Base-by-base conservation (phyloP, 1,139 yeast genomes). In the Blastobotrys petasosporus region DNA sequence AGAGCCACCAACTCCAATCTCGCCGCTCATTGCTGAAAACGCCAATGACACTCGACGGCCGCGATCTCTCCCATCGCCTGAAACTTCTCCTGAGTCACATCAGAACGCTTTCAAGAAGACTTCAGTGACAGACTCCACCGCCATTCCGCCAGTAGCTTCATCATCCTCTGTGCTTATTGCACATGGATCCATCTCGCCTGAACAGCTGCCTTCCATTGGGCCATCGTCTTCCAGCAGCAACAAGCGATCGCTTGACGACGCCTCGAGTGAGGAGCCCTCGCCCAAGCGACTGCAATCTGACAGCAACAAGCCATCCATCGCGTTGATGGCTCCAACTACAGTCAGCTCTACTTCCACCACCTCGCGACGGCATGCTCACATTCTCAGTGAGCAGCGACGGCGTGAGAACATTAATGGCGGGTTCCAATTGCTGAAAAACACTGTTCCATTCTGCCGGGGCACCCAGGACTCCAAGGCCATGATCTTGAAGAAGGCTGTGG, bases 371-470 rank as follows among this genome's bases (percentile, higher is more conserved):
- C 64, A 63, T 44, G 67, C 65, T 8, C 75, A 71, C 53, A 71
- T 70, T 44, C 60, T 69, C 32, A 68, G 73, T 3, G 75, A 71
- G 51, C 75, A 71, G 53, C 60, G 75, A 40, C 62, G 75, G 31
- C 59, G 75, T 36, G 74, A 70, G 47, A 66, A 67, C 51, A 71
- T 71, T 47, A 70, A 70, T 39, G 75, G 71, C 39, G 75, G 75
- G 13, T 71, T 71, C 52, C 65, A 67, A 39, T 62, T 62, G 46
- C 57, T 71, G 32, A 65, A 66, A 46, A 56, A 59, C 41, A 57
- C 68, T 1, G 72, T 71, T 10, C 75, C 75, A 3, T 62, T 64
- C 28, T 62, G 73, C 46, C 59, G 68, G 32, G 66, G 69, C n/a
- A 63, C 70, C 4, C 70, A 67, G 51, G 74, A 69, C 49, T 70